Evolutionary conservation across 2,329 filamentous ascomycete genomes (phyloP).

Genomic region (Alternaria ethzedia): DNA sequence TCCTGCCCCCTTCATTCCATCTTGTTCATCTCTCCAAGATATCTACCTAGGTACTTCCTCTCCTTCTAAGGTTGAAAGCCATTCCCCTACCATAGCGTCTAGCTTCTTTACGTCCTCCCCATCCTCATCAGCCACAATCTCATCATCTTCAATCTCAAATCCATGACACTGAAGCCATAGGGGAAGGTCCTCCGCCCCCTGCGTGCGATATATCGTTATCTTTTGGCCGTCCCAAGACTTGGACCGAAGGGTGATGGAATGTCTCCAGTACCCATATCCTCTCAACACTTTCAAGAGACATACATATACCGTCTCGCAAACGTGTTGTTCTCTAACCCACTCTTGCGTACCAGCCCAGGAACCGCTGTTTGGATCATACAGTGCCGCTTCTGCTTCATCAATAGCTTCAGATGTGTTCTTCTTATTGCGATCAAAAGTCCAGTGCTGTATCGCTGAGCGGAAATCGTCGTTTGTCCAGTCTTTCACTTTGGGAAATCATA

Average conservation of each 20-base stretch:
- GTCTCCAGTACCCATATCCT: background rate
- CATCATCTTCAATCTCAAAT: background rate
- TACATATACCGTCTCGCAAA: background rate
- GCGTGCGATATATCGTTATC: background rate
- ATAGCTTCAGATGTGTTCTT: background rate
- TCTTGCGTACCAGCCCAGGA: background rate
- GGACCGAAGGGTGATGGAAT: background rate
- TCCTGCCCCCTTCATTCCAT: too few species aligned
- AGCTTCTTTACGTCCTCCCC: background rate
- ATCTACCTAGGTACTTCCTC: too few species aligned
- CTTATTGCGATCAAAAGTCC: background rate
- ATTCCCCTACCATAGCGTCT: background rate
- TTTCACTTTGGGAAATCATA: background rate
- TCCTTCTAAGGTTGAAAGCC: background rate
- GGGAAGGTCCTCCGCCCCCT: background rate
- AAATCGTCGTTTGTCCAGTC: background rate
- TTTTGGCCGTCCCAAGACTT: background rate
- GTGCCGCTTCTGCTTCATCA: background rate
- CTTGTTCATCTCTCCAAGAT: too few species aligned
- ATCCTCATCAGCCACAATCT: background rate
- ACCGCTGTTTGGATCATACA: background rate
- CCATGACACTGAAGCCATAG: background rate
- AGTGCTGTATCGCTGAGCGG: background rate
- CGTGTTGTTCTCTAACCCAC: background rate
- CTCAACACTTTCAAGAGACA: background rate